Evolutionary conservation across 805 yeast genomes (phyloP).

Genomic region (Wickerhamomyces sydowiorum): DNA sequence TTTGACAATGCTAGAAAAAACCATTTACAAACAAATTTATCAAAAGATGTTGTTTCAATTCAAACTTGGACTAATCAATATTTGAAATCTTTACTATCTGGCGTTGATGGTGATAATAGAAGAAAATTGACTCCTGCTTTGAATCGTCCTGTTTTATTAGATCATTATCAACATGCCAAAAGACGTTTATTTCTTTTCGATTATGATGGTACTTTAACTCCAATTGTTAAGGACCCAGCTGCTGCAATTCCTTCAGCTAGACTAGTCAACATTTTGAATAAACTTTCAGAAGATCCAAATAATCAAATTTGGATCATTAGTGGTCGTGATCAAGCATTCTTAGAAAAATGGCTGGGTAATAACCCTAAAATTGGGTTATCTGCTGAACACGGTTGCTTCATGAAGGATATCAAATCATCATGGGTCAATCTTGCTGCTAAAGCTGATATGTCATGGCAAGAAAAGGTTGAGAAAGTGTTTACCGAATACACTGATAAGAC

Average conservation of each 20-base stretch:
- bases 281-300: slow-evolving; percentile 64
- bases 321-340: slow-evolving; percentile 89
- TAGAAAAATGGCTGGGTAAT: slow-evolving; percentile 83
- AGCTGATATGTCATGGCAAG: slow-evolving; percentile 93
- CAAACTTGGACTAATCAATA: slow-evolving; percentile 76
- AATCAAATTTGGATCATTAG: slow-evolving; percentile 93
- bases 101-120: slow-evolving; percentile 32
- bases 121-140: slow-evolving; percentile 71
- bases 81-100: slow-evolving; percentile 42
- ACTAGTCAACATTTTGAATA: slow-evolving; percentile 51
- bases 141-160: slow-evolving; percentile 60
- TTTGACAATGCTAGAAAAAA: slow-evolving; percentile 44
- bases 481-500: slow-evolving; percentile 77
- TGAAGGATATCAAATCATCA: slow-evolving; percentile 61
- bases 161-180: slow-evolving; percentile 52
- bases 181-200: slow-evolving; percentile 84
- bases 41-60: slow-evolving; percentile 64
- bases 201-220: slow-evolving; percentile 96
- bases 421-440: slow-evolving; percentile 86
- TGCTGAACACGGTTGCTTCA: slow-evolving; percentile 97
- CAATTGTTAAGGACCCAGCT: slow-evolving; percentile 95
- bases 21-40: slow-evolving; percentile 47
- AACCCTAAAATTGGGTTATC: slow-evolving; percentile 68
- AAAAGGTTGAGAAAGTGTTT: slow-evolving; percentile 70
- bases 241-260: slow-evolving; percentile 92